phyloP scores from a whole-genome alignment of 2,329 filamentous ascomycete genomes.

The Microcyclospora pomicola region DNA sequence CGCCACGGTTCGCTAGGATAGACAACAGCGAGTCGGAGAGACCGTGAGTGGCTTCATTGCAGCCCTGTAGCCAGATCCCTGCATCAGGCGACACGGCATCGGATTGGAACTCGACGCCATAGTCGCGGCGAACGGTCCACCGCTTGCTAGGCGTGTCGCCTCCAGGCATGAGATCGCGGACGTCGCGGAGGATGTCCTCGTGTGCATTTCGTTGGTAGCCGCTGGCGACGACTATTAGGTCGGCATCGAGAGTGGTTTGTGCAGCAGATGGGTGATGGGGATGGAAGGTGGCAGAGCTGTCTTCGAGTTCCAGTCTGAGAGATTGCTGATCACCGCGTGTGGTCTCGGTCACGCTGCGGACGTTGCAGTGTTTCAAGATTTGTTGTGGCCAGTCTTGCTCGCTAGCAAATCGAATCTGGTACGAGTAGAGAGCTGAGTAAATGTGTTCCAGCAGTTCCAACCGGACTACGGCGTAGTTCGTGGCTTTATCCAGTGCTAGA shows the following conservation, averaged over 20 bases:
- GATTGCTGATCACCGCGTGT: conserved; percentile 25
- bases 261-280: conserved; percentile 20
- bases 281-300: conserved; percentile 30
- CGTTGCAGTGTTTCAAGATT: conserved; percentile 56
- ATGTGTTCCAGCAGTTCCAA: conserved; percentile 80
- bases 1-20: conserved; percentile 23
- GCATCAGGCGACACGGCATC: conserved; percentile 56
- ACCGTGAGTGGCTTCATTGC: conserved; percentile 83
- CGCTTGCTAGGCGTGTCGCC: conserved; percentile 32
- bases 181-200: conserved; percentile 56
- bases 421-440: conserved; percentile 77
- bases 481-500: conserved; percentile 60
- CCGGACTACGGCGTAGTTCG: conserved; percentile 90
- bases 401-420: conserved; percentile 54
- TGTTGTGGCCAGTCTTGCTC: conserved; percentile 68
- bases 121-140: conserved; percentile 63
- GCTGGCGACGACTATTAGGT: conserved; percentile 73
- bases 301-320: conserved; percentile 48
- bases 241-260: conserved; percentile 55
- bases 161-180: conserved; percentile 52
- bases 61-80: conserved; percentile 86
- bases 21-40: conserved; percentile 36
- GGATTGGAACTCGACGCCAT: conserved; percentile 57
- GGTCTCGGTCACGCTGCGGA: conserved; percentile 40
- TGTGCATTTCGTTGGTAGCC: conserved; percentile 73